Conservation (phyloP, 2,329 filamentous ascomycete species). For the Fusarium sp. region DNA sequence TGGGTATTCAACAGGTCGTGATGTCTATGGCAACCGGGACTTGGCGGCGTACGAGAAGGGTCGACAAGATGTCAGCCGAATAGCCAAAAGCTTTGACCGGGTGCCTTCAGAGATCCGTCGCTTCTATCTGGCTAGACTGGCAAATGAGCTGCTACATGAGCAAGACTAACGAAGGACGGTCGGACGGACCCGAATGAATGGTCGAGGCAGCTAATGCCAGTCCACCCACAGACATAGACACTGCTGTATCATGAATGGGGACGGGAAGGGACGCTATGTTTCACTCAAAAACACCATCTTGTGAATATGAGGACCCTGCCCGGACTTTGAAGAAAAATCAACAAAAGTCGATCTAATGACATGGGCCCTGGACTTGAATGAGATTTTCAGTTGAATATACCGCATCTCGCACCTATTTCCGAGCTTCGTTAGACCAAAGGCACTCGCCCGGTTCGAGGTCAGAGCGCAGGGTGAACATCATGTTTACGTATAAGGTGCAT, state of each 20-base stretch:
- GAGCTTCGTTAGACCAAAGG: constrained; percentile 11
- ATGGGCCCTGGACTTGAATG: constrained; percentile 7
- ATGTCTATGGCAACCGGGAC: constrained; percentile 91
- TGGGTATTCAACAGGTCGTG: constrained; percentile 78
- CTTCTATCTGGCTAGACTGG: constrained; percentile 81
- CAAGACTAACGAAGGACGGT: constrained; percentile 12
- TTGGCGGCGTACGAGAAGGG: constrained; percentile 86
- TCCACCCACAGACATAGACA: not conserved
- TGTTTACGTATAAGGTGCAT: constrained; percentile 17
- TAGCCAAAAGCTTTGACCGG: constrained; percentile 71
- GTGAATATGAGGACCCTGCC: constrained; percentile 7
- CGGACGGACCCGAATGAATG: constrained; percentile 1
- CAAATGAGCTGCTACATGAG: constrained; percentile 67
- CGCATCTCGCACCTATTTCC: not conserved
- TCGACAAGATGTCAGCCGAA: constrained; percentile 75
- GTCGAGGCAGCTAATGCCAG: constrained; percentile 1
- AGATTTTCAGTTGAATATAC: constrained; percentile 1
- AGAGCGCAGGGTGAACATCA: constrained; percentile 17
- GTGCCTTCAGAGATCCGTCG: constrained; percentile 73
- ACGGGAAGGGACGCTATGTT: not conserved
- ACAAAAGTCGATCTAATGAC: constrained; percentile 5
- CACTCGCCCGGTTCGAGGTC: constrained; percentile 4
- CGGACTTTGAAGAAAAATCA: not conserved
- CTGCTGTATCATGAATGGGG: not conserved
- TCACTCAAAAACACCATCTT: not conserved